Conservation (phyloP, 2,329 filamentous ascomycete genomes). For the Trichoderma pleuroti region DNA sequence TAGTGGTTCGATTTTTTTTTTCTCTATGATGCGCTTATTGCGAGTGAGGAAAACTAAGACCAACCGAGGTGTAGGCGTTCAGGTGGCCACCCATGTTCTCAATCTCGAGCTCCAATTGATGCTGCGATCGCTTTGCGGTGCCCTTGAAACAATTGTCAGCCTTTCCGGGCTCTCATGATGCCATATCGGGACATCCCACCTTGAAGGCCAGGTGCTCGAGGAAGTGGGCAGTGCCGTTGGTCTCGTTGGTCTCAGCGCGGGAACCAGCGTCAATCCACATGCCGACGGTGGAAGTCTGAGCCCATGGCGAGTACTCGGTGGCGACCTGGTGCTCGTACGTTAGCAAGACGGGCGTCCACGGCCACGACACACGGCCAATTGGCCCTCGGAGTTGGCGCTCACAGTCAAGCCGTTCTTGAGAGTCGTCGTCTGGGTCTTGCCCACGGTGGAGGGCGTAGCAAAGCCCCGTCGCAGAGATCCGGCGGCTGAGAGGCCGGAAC, state of each 20-base stretch:
- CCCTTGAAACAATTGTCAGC: slow-evolving; percentile 52
- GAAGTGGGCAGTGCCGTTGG: slow-evolving; percentile 99
- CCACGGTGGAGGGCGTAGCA: slow-evolving; percentile 75
- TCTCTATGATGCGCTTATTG: slow-evolving; percentile 16
- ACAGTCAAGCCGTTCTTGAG: slow-evolving; percentile 97
- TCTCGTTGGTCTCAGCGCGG: slow-evolving; percentile 95
- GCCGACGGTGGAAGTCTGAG: slow-evolving; percentile 95
- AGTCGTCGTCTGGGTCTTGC: slow-evolving; percentile 93
- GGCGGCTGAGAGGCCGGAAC: slow-evolving; percentile 76
- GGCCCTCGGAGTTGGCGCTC: slow-evolving; percentile 36
- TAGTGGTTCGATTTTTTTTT: slow-evolving; percentile 12
- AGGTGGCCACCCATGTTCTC: slow-evolving; percentile 99
- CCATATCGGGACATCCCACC: slow-evolving; percentile 50
- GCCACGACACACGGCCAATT: slow-evolving; percentile 37
- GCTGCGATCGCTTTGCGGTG: slow-evolving; percentile 88
- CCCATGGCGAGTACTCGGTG: slow-evolving; percentile 96
- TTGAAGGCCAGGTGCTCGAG: slow-evolving; percentile 99
- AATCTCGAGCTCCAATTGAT: slow-evolving; percentile 98
- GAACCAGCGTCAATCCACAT: slow-evolving; percentile 99
- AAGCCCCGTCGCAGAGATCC: slow-evolving; percentile 79
- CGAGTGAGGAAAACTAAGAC: slow-evolving; percentile 32
- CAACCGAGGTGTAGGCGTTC: slow-evolving; percentile 98
- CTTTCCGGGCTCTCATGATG: background rate
- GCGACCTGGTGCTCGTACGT: slow-evolving; percentile 65
- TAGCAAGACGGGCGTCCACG: slow-evolving; percentile 25